Conservation (phyloP, 169 alveolate genomes). For the Plasmodium blacklocki region DNA sequence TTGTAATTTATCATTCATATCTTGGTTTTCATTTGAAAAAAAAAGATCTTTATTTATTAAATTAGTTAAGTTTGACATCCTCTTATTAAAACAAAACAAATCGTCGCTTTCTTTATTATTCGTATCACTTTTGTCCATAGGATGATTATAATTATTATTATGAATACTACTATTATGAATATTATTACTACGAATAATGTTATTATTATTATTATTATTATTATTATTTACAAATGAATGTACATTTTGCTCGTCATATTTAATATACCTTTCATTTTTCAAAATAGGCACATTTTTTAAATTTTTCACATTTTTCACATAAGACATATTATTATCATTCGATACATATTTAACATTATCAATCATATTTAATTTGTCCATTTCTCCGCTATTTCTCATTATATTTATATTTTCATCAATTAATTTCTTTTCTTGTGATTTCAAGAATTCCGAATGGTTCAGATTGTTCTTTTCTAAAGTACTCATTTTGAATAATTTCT, state of each 20-base stretch:
- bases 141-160: not conserved
- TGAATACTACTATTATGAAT: not conserved
- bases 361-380: not conserved
- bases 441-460: constrained; percentile 17
- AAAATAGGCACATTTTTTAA: not conserved
- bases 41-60: constrained; percentile 61
- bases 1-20: not conserved
- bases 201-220: not conserved
- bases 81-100: constrained; percentile 56
- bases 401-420: not conserved
- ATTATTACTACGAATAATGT: not conserved
- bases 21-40: constrained; percentile 32
- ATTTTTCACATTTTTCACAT: no score
- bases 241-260: not conserved
- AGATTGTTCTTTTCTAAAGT: constrained; percentile 15
- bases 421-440: constrained; percentile 2
- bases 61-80: constrained; percentile 47
- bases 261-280: not conserved
- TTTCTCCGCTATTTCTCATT: constrained; percentile 16
- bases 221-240: not conserved
- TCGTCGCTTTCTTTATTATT: constrained; percentile 32
- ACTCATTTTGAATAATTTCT: constrained; percentile 64
- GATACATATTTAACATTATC: not conserved
- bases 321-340: not conserved
- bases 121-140: not conserved